These are phyloP conservation scores for Termitomyces sp. DNA, from an alignment of 768 basidiomycete genomes.

Conservation along the genomic window DNA sequence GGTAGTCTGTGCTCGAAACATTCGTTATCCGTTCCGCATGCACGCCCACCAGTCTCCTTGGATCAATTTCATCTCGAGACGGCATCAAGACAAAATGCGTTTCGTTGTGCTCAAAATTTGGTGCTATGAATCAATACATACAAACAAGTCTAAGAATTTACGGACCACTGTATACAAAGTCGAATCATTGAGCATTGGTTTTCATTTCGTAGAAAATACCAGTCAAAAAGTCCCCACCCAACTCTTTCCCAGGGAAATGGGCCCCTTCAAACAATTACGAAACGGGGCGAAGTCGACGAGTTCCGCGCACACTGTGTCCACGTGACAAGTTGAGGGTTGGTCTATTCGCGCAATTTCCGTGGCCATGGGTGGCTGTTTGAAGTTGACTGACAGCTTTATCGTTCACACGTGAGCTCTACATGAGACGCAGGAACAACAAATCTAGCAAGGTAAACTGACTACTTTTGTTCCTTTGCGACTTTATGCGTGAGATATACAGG, in stretches of 20 bases:
- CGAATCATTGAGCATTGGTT: too few relatives aligned
- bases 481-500: slow-evolving; percentile 31
- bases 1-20: slow-evolving; percentile 87
- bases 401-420: slow-evolving; percentile 9
- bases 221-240: background rate
- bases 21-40: slow-evolving; percentile 67
- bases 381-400: too few relatives aligned
- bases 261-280: too few relatives aligned
- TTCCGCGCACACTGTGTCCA: background rate
- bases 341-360: slow-evolving; percentile 10
- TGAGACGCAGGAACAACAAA: slow-evolving; percentile 57
- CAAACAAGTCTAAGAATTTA: background rate
- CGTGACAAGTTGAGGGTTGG: slow-evolving; percentile 16
- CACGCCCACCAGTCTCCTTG: slow-evolving; percentile 58
- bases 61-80: slow-evolving; percentile 16
- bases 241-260: too few relatives aligned
- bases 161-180: too few relatives aligned
- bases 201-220: background rate
- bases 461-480: background rate
- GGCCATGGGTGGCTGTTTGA: background rate
- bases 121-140: background rate
- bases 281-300: too few relatives aligned
- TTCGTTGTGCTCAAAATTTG: background rate
- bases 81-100: slow-evolving; percentile 3
- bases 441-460: slow-evolving; percentile 49